Evolutionary conservation across 1,139 yeast species (phyloP), one percentile per base, ranked within the genome.

Genomic region (Yamadazyma diddensiae): DNA sequence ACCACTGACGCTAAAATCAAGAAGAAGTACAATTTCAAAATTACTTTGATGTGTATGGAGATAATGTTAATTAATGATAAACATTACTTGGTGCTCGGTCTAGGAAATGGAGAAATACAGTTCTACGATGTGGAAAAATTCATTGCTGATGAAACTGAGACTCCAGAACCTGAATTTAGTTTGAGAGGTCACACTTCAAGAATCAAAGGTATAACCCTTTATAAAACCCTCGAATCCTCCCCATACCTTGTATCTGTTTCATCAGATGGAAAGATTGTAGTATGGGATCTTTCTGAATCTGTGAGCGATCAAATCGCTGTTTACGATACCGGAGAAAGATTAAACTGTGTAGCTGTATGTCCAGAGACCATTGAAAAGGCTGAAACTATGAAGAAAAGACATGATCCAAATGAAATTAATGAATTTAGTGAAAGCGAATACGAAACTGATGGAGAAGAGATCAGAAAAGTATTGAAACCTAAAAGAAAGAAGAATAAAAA

Each of bases 241-340:
- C 70, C 73, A 5, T 82, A 73, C 50, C 62, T 94, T 53, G 72
- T 85, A 1, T 82, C 95, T 2, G 87, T 88, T 9, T 85, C 96
- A 0, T 86, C 97, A 0, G 97, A 92, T 55, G 97, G 98, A 24
- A 83, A 77, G 49, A 80, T 92, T 35, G 95, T 90, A 10, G 81
- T 92, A 3, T 92, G 97, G 96, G 84, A 88, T 52, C 62, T 90
- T 50, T 49, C 62, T 3, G 46, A 45, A 13, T 39, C 44, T 2
- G 50, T 64, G 1, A 71, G 72, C 46, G 95, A 85, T 47, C 95
- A 88, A 57, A 72, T 87, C 15, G 97, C 97, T 0, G 94, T 87
- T 2, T 90, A 88, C 56, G 87, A 82, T 44, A 77, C 94, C 16
- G 95, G 95, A n/a, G 97, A 92, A 59, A 73, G 98, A 51, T 72